These are phyloP conservation scores for Knufia petricola DNA, from an alignment of 2,329 filamentous ascomycete species.

Conservation along the genomic window DNA sequence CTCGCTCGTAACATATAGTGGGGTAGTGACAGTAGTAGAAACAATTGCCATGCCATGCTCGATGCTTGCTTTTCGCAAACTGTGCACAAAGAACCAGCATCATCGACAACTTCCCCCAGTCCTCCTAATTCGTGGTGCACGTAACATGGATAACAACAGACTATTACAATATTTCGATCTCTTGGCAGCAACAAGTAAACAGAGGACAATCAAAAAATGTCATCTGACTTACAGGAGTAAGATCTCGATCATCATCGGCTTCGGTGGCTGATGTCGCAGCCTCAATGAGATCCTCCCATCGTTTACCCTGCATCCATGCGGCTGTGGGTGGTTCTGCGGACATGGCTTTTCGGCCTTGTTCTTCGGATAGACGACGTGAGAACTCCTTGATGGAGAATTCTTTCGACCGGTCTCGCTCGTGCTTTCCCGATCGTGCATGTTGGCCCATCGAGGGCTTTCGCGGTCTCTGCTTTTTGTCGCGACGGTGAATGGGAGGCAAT, in stretches of 20 bases:
- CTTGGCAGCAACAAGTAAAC: constrained; percentile 25
- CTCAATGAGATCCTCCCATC: constrained; percentile 95
- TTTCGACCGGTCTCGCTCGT: constrained; percentile 43
- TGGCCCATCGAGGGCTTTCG: constrained; percentile 82
- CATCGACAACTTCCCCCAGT: constrained; percentile 2
- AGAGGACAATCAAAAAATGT: constrained; percentile 26
- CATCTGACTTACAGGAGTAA: constrained; percentile 63
- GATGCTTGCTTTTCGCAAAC: constrained; percentile 11
- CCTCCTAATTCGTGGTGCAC: constrained; percentile 9
- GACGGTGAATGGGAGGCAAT: constrained; percentile 69
- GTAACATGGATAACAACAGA: constrained; percentile 11
- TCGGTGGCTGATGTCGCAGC: constrained; percentile 87
- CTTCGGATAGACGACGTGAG: constrained; percentile 61
- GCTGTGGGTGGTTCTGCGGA: constrained; percentile 76
- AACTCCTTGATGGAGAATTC: constrained; percentile 54
- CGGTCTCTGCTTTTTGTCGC: constrained; percentile 60
- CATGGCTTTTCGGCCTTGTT: constrained; percentile 64
- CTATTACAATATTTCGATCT: constrained; percentile 23
- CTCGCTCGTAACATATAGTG: constrained; percentile 12
- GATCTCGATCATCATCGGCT: constrained; percentile 74
- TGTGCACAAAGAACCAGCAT: constrained; percentile 8
- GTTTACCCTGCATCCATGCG: constrained; percentile 64
- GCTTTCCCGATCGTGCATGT: constrained; percentile 62
- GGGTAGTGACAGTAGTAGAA: constrained; percentile 21
- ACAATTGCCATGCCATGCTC: constrained; percentile 14